Evolutionary conservation across 495 filamentous ascomycete species (phyloP), one percentile per base, ranked within the genome.

Genomic region (Niebla homalea): DNA sequence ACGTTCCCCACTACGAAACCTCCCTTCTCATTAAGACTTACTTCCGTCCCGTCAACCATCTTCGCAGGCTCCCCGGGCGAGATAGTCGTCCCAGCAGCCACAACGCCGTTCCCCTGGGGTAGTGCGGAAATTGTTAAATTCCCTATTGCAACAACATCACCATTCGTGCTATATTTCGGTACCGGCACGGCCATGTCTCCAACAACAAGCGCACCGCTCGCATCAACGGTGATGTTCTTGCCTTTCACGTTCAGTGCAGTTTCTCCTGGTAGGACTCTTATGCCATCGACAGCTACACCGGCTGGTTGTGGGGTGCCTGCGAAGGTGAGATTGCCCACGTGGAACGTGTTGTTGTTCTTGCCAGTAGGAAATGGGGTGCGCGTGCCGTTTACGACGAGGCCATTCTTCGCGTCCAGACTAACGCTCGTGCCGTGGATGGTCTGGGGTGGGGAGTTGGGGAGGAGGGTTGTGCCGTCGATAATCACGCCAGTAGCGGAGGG

Each of bases 191-290:
- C 20, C 20, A 5, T 45, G 42, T 26, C 36, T 26, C 10, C 51
- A 15, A 25, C 29, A 11, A 8, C 7, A 18, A 49, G 29, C 15
- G 20, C 36, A 25, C 38, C 45, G 5, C 3, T 29, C 10, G 21
- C 26, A 8, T 35, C 52, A n/a, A 50, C 18, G 12, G 51, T 46
- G 43, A 58, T 23, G 12, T 52, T 38, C 15, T 57, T 61, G 16
- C 57, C 54, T 2, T 45, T 48, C 11, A 61, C 15, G 3, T 41
- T 52, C 15, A 61, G 48, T 2, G 54, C 53, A 14, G 57, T 18
- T 2, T 22, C 50, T 1, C 59, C 59, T 22, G 57, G 57, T 14
- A 35, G 40, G 23, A 61, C 41, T 2, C 53, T 59, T 7, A 46
- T 59, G 18, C 39, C 25, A 25, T 21, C 54, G 1, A 53, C 25